These are phyloP conservation scores for Colletotrichum godetiae DNA, from an alignment of 2,329 filamentous ascomycete genomes.

Conservation along the genomic window DNA sequence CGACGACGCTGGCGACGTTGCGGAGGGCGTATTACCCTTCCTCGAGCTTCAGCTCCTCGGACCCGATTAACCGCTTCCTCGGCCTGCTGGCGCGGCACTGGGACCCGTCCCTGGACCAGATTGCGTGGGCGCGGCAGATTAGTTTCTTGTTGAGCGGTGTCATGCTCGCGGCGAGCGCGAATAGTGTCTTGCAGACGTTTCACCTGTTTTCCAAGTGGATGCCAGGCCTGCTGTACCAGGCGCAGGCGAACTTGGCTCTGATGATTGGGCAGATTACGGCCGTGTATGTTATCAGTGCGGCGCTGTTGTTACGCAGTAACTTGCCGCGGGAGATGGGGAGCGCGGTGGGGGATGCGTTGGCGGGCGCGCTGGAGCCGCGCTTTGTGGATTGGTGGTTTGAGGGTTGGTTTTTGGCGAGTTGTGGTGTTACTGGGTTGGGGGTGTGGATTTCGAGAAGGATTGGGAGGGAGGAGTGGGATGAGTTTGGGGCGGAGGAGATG, in stretches of 20 bases:
- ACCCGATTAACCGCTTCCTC: slow-evolving; percentile 86
- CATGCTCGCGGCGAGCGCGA: slow-evolving; percentile 84
- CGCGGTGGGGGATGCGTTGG: slow-evolving; percentile 81
- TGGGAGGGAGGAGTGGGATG: slow-evolving; percentile 67
- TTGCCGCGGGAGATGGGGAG: slow-evolving; percentile 81
- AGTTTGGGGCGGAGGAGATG: slow-evolving; percentile 75
- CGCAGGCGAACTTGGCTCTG: slow-evolving; percentile 82
- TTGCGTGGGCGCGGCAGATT: slow-evolving; percentile 86
- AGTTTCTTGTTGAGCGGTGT: slow-evolving; percentile 86
- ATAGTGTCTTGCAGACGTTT: slow-evolving; percentile 86
- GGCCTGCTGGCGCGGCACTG: slow-evolving; percentile 85
- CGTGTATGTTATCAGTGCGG: slow-evolving; percentile 86
- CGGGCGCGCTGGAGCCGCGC: slow-evolving; percentile 77
- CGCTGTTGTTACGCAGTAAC: slow-evolving; percentile 81
- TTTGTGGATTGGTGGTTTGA: slow-evolving; percentile 91
- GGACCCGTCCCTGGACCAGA: slow-evolving; percentile 84
- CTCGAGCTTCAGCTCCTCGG: slow-evolving; percentile 71
- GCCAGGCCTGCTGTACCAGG: slow-evolving; percentile 77
- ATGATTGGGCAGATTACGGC: slow-evolving; percentile 84
- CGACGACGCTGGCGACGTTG: slow-evolving; percentile 75
- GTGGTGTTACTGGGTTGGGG: slow-evolving; percentile 73
- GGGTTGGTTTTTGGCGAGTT: slow-evolving; percentile 82
- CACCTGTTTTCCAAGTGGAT: slow-evolving; percentile 82
- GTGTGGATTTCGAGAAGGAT: slow-evolving; percentile 79
- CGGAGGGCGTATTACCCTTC: slow-evolving; percentile 65